Evolutionary conservation across 805 yeast genomes (phyloP).

Genomic region (Cyberlindnera samutprakarnensis): DNA sequence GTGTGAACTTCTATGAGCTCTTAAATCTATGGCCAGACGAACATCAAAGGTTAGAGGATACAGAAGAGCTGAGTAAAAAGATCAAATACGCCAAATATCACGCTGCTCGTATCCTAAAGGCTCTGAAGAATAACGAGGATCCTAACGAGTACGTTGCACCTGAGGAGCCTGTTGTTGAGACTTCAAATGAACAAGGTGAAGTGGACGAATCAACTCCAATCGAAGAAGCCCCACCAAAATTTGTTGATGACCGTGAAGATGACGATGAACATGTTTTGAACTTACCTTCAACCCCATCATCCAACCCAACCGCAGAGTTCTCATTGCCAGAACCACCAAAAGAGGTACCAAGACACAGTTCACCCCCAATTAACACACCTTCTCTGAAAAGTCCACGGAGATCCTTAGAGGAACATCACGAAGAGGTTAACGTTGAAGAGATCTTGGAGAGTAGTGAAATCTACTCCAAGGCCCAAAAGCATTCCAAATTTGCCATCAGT

Average conservation of each 20-base stretch:
- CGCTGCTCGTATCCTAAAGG: slow-evolving; percentile 47
- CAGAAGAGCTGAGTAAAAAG: slow-evolving; percentile 27
- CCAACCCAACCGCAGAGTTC: slow-evolving; percentile 1
- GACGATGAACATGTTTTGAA: slow-evolving; percentile 1
- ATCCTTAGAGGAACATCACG: slow-evolving; percentile 1
- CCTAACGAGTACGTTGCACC: slow-evolving; percentile 49
- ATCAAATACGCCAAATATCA: slow-evolving; percentile 58
- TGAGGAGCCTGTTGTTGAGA: slow-evolving; percentile 4
- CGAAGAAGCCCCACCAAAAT: neutral
- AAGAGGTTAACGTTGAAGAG: slow-evolving; percentile 29
- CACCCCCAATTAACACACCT: slow-evolving; percentile 2
- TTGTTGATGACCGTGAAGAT: slow-evolving; percentile 1
- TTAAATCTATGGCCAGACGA: slow-evolving; percentile 36
- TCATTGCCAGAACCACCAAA: slow-evolving; percentile 10
- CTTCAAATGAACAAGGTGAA: neutral
- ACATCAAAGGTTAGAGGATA: slow-evolving; percentile 27
- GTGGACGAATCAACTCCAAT: neutral
- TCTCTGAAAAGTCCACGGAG: neutral
- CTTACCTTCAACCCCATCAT: slow-evolving; percentile 6
- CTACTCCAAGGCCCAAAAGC: slow-evolving; percentile 55
- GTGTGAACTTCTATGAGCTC: slow-evolving; percentile 45
- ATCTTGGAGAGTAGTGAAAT: slow-evolving; percentile 49
- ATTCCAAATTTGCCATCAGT: slow-evolving; percentile 68
- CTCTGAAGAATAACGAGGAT: slow-evolving; percentile 41
- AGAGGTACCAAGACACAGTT: no score